Evolutionary conservation across 306 rosid species (phyloP).

Genomic region (Begonia peltatifolia): DNA sequence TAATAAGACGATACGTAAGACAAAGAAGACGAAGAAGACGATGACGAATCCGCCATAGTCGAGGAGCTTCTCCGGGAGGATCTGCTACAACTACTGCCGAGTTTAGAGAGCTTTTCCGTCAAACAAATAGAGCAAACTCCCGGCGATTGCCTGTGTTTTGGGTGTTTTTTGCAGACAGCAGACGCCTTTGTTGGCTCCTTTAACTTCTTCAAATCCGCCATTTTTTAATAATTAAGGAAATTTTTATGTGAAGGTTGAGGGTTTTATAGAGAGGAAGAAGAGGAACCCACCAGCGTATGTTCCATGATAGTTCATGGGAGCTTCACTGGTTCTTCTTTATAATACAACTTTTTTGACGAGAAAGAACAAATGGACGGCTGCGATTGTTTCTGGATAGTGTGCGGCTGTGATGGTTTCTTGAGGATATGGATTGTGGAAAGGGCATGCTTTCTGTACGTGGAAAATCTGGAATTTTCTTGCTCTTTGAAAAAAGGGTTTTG

Average conservation of each 20-base stretch:
- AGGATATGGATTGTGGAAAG: conserved; percentile 2
- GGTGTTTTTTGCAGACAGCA: conserved; percentile 53
- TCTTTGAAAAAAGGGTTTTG: background rate
- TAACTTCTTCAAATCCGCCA: too few relatives aligned
- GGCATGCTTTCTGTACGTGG: conserved; percentile 17
- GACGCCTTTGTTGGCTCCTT: background rate
- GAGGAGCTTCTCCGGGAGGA: background rate
- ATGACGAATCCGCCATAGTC: background rate
- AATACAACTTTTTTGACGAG: conserved; percentile 37
- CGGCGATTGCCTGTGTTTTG: conserved; percentile 62
- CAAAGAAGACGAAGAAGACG: background rate
- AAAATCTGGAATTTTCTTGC: background rate
- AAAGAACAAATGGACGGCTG: conserved; percentile 22
- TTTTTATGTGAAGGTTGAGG: conserved; percentile 15
- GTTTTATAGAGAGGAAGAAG: conserved; percentile 14
- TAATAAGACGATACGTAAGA: background rate
- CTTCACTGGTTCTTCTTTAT: conserved; percentile 29
- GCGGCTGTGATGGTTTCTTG: background rate
- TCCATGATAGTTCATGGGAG: conserved; percentile 29
- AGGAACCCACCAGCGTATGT: background rate
- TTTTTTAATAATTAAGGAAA: too few relatives aligned
- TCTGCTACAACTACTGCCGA: background rate
- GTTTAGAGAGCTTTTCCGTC: background rate
- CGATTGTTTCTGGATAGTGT: conserved; percentile 7
- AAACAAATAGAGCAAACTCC: conserved; percentile 82